These are phyloP conservation scores for Acacia acuminata DNA, from an alignment of 306 rosid genomes.

Conservation along the genomic window DNA sequence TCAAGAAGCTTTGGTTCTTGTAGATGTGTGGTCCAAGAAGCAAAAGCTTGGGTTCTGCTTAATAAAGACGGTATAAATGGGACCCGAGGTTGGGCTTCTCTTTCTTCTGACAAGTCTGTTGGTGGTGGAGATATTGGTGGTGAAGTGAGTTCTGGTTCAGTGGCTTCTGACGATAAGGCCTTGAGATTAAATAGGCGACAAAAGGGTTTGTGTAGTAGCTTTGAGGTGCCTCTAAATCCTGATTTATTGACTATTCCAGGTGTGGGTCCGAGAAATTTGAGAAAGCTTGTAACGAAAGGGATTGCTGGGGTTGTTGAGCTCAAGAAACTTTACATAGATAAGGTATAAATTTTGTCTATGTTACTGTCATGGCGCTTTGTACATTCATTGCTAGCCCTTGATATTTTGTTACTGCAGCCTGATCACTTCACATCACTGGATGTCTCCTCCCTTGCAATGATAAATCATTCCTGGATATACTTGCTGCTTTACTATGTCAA, in stretches of 20 bases:
- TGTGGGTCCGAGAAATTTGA: conserved; percentile 89
- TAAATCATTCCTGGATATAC: not conserved
- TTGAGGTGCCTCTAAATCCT: conserved; percentile 54
- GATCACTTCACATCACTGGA: not conserved
- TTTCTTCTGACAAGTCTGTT: conserved; percentile 19
- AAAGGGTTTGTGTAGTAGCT: conserved; percentile 40
- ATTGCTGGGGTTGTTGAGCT: conserved; percentile 87
- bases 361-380: not conserved
- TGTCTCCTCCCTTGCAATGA: not conserved
- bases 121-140: conserved; percentile 22
- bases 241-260: conserved; percentile 95
- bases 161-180: conserved; percentile 35
- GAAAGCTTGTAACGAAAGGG: conserved; percentile 82
- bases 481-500: not conserved
- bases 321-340: conserved; percentile 85
- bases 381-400: not conserved
- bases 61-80: conserved; percentile 35
- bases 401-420: not conserved
- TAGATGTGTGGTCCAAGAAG: conserved; percentile 33
- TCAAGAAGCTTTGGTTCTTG: conserved; percentile 36
- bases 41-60: conserved; percentile 49
- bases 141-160: not conserved
- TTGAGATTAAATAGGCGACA: conserved; percentile 55
- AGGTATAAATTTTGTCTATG: conserved; percentile 47
- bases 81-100: conserved; percentile 36